Evolutionary conservation across 768 basidiomycete species (phyloP).

Genomic region (Myochromella boudieri): DNA sequence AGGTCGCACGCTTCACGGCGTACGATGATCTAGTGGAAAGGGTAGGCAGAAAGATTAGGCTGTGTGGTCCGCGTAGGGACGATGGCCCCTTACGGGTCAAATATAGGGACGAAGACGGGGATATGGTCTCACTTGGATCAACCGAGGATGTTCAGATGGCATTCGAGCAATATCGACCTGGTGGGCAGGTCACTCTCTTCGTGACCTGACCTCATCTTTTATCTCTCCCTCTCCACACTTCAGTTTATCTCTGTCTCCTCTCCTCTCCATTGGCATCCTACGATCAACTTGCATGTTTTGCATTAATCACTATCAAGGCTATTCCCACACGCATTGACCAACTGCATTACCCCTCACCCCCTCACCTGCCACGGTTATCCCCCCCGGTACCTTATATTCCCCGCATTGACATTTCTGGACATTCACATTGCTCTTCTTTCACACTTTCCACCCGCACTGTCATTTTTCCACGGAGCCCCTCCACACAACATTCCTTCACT

Average conservation of each 20-base stretch:
- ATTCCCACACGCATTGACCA: slow-evolving; percentile 11
- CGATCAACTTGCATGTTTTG: slow-evolving; percentile 6
- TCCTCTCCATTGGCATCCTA: slow-evolving; percentile 6
- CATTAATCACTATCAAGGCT: slow-evolving; percentile 10
- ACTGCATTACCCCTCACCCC: slow-evolving; percentile 2
- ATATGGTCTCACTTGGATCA: slow-evolving; percentile 82
- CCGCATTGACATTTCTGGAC: slow-evolving; percentile 11
- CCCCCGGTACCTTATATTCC: slow-evolving; percentile 4
- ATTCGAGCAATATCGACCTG: slow-evolving; percentile 78
- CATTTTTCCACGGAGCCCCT: slow-evolving; percentile 8
- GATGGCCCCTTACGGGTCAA: slow-evolving; percentile 83
- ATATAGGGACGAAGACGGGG: slow-evolving; percentile 92
- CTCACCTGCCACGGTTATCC: slow-evolving; percentile 4
- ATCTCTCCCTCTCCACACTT: slow-evolving; percentile 6
- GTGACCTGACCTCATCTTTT: slow-evolving; percentile 53
- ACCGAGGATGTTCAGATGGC: slow-evolving; percentile 96
- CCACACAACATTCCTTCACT: slow-evolving; percentile 5
- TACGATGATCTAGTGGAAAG: slow-evolving; percentile 85
- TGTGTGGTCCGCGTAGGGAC: slow-evolving; percentile 81
- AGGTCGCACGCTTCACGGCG: slow-evolving; percentile 77
- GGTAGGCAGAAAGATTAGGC: slow-evolving; percentile 89
- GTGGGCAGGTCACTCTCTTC: slow-evolving; percentile 79
- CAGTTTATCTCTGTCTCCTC: background rate
- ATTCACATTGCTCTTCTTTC: slow-evolving; percentile 5
- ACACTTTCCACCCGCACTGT: slow-evolving; percentile 11